Evolutionary conservation across 805 yeast species (phyloP).

Genomic region (Kazachstania africana): DNA sequence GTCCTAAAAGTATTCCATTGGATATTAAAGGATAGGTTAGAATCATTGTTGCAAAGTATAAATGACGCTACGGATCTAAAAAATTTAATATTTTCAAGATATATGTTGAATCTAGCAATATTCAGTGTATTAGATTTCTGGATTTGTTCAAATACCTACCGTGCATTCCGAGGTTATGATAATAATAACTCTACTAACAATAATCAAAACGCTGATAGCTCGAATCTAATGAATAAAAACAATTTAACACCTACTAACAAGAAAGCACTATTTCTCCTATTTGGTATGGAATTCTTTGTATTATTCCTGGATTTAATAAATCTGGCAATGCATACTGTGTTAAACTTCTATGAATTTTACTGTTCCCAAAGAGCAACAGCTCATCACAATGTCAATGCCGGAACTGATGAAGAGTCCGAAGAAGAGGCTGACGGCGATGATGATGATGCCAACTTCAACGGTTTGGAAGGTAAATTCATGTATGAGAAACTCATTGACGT

Average conservation of each 20-base stretch:
- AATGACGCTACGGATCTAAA: conserved; percentile 22
- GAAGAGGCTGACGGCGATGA: conserved; percentile 1
- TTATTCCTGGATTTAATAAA: conserved; percentile 41
- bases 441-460: conserved; percentile 6
- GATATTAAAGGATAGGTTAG: conserved; percentile 43
- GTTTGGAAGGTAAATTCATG: conserved; percentile 62
- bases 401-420: background rate
- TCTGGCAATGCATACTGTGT: conserved; percentile 10
- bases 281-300: conserved; percentile 68
- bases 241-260: background rate
- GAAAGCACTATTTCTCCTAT: conserved; percentile 40
- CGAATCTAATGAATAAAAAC: background rate
- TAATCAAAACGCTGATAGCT: background rate
- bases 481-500: conserved; percentile 48
- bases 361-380: conserved; percentile 2
- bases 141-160: background rate
- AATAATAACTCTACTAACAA: background rate
- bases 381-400: background rate
- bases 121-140: conserved; percentile 38
- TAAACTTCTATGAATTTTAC: conserved; percentile 43
- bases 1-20: conserved; percentile 65
- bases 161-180: background rate
- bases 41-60: conserved; percentile 35
- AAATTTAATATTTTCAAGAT: conserved; percentile 20
- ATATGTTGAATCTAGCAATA: conserved; percentile 26